These are phyloP conservation scores for Lentinula edodes DNA, from an alignment of 768 basidiomycete species.

Conservation along the genomic window DNA sequence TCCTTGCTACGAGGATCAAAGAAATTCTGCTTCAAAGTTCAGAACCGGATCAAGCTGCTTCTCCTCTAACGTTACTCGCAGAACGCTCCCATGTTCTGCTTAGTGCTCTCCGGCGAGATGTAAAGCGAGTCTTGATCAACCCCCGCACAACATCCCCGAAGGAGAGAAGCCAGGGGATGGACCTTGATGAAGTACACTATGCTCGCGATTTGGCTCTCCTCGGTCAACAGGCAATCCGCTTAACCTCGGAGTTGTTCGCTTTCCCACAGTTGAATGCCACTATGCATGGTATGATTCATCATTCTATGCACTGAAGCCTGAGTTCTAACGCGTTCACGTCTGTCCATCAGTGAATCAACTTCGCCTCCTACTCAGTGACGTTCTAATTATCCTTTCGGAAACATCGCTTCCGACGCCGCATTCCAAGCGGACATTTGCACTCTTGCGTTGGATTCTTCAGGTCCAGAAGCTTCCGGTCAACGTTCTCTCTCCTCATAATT, in stretches of 20 bases:
- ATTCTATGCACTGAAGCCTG: not conserved
- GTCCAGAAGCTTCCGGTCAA: conserved; percentile 40
- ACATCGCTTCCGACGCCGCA: conserved; percentile 31
- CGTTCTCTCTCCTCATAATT: conserved; percentile 26
- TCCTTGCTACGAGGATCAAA: conserved; percentile 41
- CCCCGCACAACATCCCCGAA: conserved; percentile 12
- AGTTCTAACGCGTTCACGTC: not conserved
- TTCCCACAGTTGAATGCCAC: conserved; percentile 36
- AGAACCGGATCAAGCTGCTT: conserved; percentile 14
- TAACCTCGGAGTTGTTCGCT: conserved; percentile 46
- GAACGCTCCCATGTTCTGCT: conserved; percentile 5
- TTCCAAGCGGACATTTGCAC: conserved; percentile 33
- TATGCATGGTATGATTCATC: conserved; percentile 41
- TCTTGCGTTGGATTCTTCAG: conserved; percentile 47
- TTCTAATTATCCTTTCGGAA: conserved; percentile 34
- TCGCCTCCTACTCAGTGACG: conserved; percentile 33
- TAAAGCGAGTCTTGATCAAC: not conserved
- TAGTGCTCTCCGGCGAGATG: conserved; percentile 1
- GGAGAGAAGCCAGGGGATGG: not conserved
- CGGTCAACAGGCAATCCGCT: conserved; percentile 49
- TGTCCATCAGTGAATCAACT: conserved; percentile 36
- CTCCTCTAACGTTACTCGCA: conserved; percentile 22
- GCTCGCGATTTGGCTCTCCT: conserved; percentile 37
- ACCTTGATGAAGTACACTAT: conserved; percentile 32
- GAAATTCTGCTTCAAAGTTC: conserved; percentile 15